Percentiles rank a stretch among this genome's conserved stretches.
These are phyloP conservation scores for Fraxinus xanthoxyloides DNA, from an alignment of 305 asterid species.

Conservation along the genomic window DNA sequence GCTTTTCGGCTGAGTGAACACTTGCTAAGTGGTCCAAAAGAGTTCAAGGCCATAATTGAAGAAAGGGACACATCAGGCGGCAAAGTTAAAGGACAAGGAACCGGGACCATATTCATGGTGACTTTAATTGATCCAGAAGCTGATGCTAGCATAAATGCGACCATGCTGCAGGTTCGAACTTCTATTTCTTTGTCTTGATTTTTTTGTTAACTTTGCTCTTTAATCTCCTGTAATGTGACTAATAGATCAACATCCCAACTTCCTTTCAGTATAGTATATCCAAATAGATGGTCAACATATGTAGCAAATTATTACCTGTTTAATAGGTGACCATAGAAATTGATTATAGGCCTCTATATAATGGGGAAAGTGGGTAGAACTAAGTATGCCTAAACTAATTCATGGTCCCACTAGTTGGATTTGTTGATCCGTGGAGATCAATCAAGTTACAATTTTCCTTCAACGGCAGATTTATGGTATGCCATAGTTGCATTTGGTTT, in stretches of 20 bases:
- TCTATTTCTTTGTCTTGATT: neutral
- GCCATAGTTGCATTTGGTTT: neutral
- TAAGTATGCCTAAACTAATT: neutral
- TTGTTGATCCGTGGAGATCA: neutral
- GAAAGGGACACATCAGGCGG: conserved; percentile 86
- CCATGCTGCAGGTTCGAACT: conserved; percentile 67
- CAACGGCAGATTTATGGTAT: neutral
- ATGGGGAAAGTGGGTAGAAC: neutral
- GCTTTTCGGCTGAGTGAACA: conserved; percentile 67
- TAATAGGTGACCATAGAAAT: neutral
- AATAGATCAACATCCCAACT: neutral
- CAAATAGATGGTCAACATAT: neutral
- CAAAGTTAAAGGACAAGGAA: conserved; percentile 95
- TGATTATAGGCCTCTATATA: neutral
- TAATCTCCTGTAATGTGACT: neutral
- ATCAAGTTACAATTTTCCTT: neutral
- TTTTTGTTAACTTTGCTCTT: neutral
- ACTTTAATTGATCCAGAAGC: conserved; percentile 66
- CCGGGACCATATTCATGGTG: conserved; percentile 79
- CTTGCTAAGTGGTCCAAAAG: conserved; percentile 61
- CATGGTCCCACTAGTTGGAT: neutral
- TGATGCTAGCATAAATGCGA: conserved; percentile 70
- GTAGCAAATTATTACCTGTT: neutral
- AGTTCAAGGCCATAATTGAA: conserved; percentile 73
- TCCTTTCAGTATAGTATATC: neutral